Conservation (phyloP, 1,139 yeast genomes). For the Scheffersomyces cryptocercus region DNA sequence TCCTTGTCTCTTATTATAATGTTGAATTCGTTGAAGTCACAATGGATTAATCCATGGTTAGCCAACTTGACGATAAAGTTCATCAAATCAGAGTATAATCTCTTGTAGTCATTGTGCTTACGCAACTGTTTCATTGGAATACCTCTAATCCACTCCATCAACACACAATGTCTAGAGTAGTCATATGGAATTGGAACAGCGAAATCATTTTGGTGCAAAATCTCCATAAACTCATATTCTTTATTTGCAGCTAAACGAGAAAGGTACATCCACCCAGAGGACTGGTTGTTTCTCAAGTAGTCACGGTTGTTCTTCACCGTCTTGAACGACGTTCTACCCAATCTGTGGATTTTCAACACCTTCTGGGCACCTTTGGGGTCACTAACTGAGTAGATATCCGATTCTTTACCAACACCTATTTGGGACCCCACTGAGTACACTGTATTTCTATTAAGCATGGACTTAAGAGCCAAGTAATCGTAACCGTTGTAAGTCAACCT, state of each 20-base stretch:
- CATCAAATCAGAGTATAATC: constrained; percentile 84
- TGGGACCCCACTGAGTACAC: constrained; percentile 81
- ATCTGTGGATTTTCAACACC: constrained; percentile 85
- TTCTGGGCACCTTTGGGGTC: constrained; percentile 63
- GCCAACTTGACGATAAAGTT: constrained; percentile 80
- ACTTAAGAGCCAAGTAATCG: constrained; percentile 86
- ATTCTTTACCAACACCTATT: constrained; percentile 96
- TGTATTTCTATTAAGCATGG: constrained; percentile 73
- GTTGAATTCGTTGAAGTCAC: constrained; percentile 96
- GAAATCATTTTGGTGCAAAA: constrained; percentile 73
- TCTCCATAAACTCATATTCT: constrained; percentile 85
- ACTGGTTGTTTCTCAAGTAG: constrained; percentile 68
- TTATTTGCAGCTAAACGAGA: constrained; percentile 89
- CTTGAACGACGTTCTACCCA: constrained; percentile 91
- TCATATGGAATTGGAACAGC: constrained; percentile 88
- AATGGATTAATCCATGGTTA: constrained; percentile 87
- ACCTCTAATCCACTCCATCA: constrained; percentile 91
- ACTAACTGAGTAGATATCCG: constrained; percentile 88
- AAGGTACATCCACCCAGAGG: constrained; percentile 87
- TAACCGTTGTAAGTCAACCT: constrained; percentile 84
- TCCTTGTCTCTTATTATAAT: constrained; percentile 76
- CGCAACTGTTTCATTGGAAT: constrained; percentile 83
- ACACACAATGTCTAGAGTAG: constrained; percentile 84
- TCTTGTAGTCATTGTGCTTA: constrained; percentile 65
- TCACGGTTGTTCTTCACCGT: constrained; percentile 94